Conservation (phyloP, 768 basidiomycete species). For the Kwoniella europaea region DNA sequence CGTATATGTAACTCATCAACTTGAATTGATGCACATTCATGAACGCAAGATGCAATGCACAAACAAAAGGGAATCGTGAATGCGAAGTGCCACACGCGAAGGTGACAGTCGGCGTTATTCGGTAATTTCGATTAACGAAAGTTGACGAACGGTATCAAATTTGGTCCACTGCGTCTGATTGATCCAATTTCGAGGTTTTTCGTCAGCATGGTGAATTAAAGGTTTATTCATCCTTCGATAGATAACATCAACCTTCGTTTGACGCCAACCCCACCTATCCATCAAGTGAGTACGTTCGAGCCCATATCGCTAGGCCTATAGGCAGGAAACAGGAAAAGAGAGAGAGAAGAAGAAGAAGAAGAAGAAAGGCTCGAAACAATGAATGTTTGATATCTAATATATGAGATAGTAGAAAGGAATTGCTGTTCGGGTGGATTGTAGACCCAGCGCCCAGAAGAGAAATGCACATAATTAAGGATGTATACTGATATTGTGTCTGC, state of each 20-base stretch:
- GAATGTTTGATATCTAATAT: not conserved
- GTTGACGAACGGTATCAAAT: conserved; percentile 2
- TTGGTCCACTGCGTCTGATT: no score
- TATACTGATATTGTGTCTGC: not conserved
- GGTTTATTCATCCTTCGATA: not conserved
- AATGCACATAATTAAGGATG: not conserved
- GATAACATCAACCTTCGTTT: not conserved
- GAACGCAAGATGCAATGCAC: not conserved
- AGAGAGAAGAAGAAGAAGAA: not conserved
- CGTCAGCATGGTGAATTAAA: not conserved
- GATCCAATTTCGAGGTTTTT: conserved; percentile 14
- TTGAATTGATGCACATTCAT: not conserved
- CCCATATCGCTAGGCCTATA: not conserved
- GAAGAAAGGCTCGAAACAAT: not conserved
- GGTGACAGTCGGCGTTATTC: not conserved
- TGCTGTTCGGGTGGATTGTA: no score
- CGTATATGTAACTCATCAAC: not conserved
- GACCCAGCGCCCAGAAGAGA: no score
- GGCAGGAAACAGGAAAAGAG: not conserved
- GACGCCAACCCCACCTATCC: not conserved
- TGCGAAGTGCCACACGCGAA: not conserved
- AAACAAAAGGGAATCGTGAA: conserved; percentile 1
- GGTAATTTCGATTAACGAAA: conserved; percentile 8
- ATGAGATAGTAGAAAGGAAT: not conserved
- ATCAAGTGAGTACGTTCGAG: not conserved